phyloP scores from a whole-genome alignment of 2,329 filamentous ascomycete genomes.

The Dactylella cylindrospora region DNA sequence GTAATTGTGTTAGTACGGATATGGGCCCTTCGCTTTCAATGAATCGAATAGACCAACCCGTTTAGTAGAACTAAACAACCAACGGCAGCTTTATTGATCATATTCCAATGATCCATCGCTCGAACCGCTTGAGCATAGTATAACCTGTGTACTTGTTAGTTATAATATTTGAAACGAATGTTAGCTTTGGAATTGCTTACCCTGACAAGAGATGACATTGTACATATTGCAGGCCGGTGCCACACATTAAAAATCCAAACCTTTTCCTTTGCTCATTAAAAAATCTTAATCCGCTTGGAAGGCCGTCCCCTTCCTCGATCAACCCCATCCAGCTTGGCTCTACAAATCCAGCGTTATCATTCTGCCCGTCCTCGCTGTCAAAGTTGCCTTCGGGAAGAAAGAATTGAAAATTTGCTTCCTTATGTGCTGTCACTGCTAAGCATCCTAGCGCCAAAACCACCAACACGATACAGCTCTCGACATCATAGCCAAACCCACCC shows the following conservation, averaged over 20 bases:
- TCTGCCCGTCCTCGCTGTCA: conserved; percentile 52
- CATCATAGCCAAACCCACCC: conserved; percentile 58
- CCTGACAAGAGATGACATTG: conserved; percentile 60
- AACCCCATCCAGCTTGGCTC: conserved; percentile 50
- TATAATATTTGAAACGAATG: background rate
- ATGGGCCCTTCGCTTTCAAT: too few species aligned
- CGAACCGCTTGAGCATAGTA: conserved; percentile 59
- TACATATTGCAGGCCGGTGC: conserved; percentile 57
- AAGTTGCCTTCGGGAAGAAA: conserved; percentile 45
- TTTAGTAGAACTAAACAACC: conserved; percentile 58
- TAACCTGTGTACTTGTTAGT: conserved; percentile 48
- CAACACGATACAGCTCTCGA: conserved; percentile 59
- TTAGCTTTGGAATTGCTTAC: conserved; percentile 46
- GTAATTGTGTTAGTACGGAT: background rate
- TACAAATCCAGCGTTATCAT: conserved; percentile 45
- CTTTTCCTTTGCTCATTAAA: conserved; percentile 60
- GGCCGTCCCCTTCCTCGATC: conserved; percentile 43
- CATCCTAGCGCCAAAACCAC: conserved; percentile 59
- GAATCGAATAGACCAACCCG: conserved; percentile 50
- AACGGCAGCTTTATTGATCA: conserved; percentile 58
- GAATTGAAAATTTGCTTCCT: conserved; percentile 55
- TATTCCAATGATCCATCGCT: conserved; percentile 60
- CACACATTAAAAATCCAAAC: conserved; percentile 58
- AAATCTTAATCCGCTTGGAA: conserved; percentile 56
- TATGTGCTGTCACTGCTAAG: conserved; percentile 56